These are phyloP conservation scores for Rhododendron ovatum DNA, from an alignment of 148 eudicot species.

Conservation along the genomic window DNA sequence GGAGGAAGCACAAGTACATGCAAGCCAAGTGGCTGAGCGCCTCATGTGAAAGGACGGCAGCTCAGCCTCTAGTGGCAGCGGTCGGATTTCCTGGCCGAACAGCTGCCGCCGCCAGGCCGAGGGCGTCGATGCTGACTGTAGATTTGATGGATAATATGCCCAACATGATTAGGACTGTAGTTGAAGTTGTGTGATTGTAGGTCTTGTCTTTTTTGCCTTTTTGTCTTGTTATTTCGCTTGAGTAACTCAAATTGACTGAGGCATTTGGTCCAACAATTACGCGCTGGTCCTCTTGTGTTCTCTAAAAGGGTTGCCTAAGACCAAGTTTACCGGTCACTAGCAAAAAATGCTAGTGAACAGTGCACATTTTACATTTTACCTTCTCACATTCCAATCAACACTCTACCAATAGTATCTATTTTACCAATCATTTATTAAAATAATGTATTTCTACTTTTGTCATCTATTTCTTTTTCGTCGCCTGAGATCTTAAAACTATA, in stretches of 20 bases:
- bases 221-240: neutral
- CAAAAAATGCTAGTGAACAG: too few relatives aligned
- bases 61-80: slow-evolving; percentile 1
- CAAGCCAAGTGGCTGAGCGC: slow-evolving; percentile 80
- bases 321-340: too few relatives aligned
- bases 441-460: too few relatives aligned
- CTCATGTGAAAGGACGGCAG: slow-evolving; percentile 31
- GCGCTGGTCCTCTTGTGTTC: too few relatives aligned
- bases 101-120: slow-evolving; percentile 30
- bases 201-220: neutral
- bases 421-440: too few relatives aligned
- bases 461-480: too few relatives aligned
- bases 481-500: too few relatives aligned
- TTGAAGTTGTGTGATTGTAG: slow-evolving; percentile 35
- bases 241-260: neutral
- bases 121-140: slow-evolving; percentile 62
- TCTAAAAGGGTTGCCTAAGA: too few relatives aligned
- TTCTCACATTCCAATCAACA: too few relatives aligned
- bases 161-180: slow-evolving; percentile 29
- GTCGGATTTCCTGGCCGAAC: neutral
- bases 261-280: too few relatives aligned
- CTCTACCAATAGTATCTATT: too few relatives aligned
- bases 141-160: slow-evolving; percentile 44
- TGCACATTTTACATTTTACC: too few relatives aligned
- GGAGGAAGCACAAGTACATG: slow-evolving; percentile 86